Base-by-base conservation (phyloP, 2,329 filamentous ascomycete species). In the Teratosphaeria zuluensis region DNA sequence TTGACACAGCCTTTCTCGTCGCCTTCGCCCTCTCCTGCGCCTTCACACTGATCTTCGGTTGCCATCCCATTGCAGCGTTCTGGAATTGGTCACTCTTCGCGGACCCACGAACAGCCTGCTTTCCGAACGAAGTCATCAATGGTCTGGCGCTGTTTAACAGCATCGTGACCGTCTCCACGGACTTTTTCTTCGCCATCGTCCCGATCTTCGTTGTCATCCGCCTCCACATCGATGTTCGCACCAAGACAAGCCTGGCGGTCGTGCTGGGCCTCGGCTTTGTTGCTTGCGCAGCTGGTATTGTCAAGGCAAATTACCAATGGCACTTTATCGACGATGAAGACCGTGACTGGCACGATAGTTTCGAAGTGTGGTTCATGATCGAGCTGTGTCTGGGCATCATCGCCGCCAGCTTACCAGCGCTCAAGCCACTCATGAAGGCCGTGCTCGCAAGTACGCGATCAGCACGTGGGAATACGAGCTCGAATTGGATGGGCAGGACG, bases 1-100 rank as follows among this genome's bases (percentile, higher is more conserved):
- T 28, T 19, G n/a, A 31, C 5, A 8, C 42, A 77, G 74, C 64
- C 0, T 79, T 80, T 62, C 68, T 80, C 32, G 59, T 74, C 3
- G 60, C 70, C 11, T 75, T 80, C 54, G 75, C 73, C 1, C 57
- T 79, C 4, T 69, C 72, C 9, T 79, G 77, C 63, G 66, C 71
- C 3, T 69, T 74, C n/a, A 79, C 78, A 2, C 65, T 81, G 51
- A 73, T 80, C 16, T 78, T 80, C 63, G 72, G 77, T 56, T 81
- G 80, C 60, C 57, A 73, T 21, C 78, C 78, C 0, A 69, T 80
- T 5, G 55, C 65, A 12, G 77, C 78, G 8, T 70, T 71, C 0
- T 81, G 79, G 79, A 70, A 79, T 58, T 62, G 66, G 8, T 60
- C 61, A 1, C 58, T 75, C 0, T 68, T 68, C n/a, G 68, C 71